A percentile compares a stretch with the other conserved stretches of the same genome.
Evolutionary conservation across 1,284 basidiomycete species (phyloP).

Genomic region (Leccinum subspadiceum): DNA sequence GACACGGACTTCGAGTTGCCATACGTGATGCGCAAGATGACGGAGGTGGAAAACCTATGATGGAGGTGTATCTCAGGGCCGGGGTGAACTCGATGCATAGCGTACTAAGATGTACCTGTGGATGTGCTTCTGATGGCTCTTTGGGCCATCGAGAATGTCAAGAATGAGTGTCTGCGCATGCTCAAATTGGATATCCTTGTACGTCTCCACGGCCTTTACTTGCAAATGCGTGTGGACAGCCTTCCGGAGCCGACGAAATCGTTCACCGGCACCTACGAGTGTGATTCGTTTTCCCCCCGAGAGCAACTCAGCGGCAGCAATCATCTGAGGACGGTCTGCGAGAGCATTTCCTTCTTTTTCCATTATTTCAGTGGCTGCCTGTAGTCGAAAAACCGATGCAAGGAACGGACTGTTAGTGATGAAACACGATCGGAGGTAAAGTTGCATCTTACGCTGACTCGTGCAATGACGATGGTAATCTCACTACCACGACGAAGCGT

Average conservation of each 20-base stretch:
- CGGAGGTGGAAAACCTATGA: slow-evolving; percentile 56
- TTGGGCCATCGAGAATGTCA: slow-evolving; percentile 39
- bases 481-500: slow-evolving; percentile 30
- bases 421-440: not conserved
- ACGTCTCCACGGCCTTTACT: slow-evolving; percentile 32
- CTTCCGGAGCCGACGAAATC: slow-evolving; percentile 32
- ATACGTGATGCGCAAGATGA: slow-evolving; percentile 66
- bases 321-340: slow-evolving; percentile 33
- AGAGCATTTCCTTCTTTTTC: slow-evolving; percentile 37
- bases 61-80: not conserved
- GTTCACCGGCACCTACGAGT: slow-evolving; percentile 23
- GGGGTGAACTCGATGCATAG: not conserved
- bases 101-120: slow-evolving; percentile 19
- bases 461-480: slow-evolving; percentile 30
- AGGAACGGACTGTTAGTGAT: not conserved
- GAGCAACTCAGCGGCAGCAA: slow-evolving; percentile 32
- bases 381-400: not conserved
- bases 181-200: slow-evolving; percentile 36
- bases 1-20: slow-evolving; percentile 50
- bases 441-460: slow-evolving; percentile 28
- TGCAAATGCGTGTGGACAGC: slow-evolving; percentile 42
- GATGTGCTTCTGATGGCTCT: slow-evolving; percentile 33
- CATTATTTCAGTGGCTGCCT: slow-evolving; percentile 38
- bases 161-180: slow-evolving; percentile 37
- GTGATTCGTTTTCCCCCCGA: slow-evolving; percentile 31